Conservation (phyloP, 306 rosid species). For the Cercis canadensis region DNA sequence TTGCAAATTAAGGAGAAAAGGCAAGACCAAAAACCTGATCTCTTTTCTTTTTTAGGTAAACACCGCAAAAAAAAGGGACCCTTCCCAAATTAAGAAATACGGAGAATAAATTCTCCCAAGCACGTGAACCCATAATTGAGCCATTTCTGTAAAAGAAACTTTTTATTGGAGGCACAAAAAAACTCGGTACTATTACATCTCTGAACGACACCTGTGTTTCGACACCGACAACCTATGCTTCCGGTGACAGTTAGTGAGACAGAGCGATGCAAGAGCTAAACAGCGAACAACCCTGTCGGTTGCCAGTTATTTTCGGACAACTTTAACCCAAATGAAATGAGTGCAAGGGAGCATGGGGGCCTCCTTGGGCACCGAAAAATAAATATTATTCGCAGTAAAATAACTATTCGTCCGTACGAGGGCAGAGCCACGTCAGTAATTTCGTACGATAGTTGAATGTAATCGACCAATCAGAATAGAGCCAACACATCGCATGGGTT, state of each 20-base stretch:
- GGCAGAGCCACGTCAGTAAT: neutral
- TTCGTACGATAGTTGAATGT: slow-evolving; percentile 41
- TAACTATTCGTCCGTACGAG: slow-evolving; percentile 51
- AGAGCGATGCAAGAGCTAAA: neutral
- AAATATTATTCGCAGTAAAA: slow-evolving; percentile 30
- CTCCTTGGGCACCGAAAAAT: neutral
- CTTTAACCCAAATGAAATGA: slow-evolving; percentile 4
- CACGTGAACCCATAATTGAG: slow-evolving; percentile 44
- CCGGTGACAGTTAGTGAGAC: slow-evolving; percentile 56
- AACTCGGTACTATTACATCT: slow-evolving; percentile 18
- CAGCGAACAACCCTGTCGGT: slow-evolving; percentile 69
- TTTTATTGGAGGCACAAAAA: slow-evolving; percentile 30
- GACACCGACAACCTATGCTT: slow-evolving; percentile 56
- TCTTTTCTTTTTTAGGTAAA: slow-evolving; percentile 70
- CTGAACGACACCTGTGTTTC: slow-evolving; percentile 36
- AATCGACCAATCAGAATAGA: neutral
- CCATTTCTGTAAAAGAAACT: neutral
- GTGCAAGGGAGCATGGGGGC: too few relatives aligned
- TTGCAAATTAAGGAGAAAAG: slow-evolving; percentile 21
- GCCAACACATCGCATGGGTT: too few relatives aligned
- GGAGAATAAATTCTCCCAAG: slow-evolving; percentile 48
- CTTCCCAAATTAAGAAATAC: slow-evolving; percentile 58
- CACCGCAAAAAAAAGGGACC: slow-evolving; percentile 37
- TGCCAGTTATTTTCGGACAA: slow-evolving; percentile 62
- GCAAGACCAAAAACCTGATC: slow-evolving; percentile 45